A percentile compares a stretch with the other conserved stretches of the same genome.
Conservation (phyloP, 2,329 filamentous ascomycete genomes). For the Aspergillus arachidicola region DNA sequence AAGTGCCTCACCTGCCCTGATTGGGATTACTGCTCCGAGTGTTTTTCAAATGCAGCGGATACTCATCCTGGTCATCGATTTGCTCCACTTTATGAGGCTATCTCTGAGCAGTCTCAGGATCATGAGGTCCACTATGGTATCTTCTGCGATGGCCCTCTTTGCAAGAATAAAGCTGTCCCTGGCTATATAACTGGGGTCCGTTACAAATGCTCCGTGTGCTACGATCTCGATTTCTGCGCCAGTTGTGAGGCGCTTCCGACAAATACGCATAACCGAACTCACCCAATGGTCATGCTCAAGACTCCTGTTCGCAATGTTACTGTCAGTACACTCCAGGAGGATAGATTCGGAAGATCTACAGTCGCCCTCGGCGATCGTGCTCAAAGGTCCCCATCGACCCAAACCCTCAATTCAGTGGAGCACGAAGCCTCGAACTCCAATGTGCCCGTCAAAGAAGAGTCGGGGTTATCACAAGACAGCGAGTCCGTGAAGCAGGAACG, state of each 20-base stretch:
- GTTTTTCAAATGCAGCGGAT: conserved; percentile 66
- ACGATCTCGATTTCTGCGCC: conserved; percentile 93
- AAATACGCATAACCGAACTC: conserved; percentile 90
- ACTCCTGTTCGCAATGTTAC: conserved; percentile 85
- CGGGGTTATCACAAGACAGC: conserved; percentile 12
- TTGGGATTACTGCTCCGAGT: conserved; percentile 90
- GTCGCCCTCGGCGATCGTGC: conserved; percentile 71
- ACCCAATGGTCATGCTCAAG: conserved; percentile 96
- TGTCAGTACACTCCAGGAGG: conserved; percentile 81
- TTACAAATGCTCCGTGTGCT: conserved; percentile 96
- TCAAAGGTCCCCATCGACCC: conserved; percentile 42
- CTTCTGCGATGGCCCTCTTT: conserved; percentile 92
- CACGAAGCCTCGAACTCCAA: conserved; percentile 11
- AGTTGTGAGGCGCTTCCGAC: conserved; percentile 86
- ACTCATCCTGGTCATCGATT: conserved; percentile 86
- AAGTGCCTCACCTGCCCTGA: conserved; percentile 97
- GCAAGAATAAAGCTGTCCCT: conserved; percentile 55
- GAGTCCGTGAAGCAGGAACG: conserved; percentile 46
- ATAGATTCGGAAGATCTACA: conserved; percentile 66
- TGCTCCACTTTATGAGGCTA: conserved; percentile 78
- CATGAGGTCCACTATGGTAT: conserved; percentile 74
- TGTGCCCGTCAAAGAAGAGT: conserved; percentile 6
- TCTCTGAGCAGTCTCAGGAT: conserved; percentile 50
- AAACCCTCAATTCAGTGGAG: conserved; percentile 54
- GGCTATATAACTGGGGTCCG: conserved; percentile 77